phyloP scores from a whole-genome alignment of 306 rosid genomes.

The Vigna nakashimae region DNA sequence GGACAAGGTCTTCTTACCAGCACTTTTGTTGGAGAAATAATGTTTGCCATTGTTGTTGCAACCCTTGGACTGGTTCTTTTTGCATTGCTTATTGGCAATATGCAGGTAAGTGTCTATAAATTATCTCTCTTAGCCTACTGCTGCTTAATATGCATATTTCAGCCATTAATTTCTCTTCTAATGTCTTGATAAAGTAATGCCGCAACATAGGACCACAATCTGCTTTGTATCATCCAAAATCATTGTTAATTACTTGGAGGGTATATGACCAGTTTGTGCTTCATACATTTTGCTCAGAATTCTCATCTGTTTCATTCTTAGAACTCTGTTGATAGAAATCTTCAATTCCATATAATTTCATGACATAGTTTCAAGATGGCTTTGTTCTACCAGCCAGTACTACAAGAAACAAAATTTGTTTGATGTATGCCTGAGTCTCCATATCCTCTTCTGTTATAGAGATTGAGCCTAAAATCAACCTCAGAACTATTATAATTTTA shows the following conservation, averaged over 20 bases:
- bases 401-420: background rate
- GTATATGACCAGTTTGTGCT: too few species aligned
- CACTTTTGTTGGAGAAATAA: slow-evolving; percentile 84
- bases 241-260: too few species aligned
- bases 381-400: background rate
- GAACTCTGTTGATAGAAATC: background rate
- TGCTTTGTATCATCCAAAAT: background rate
- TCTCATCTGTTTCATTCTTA: too few species aligned
- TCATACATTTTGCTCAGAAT: too few species aligned
- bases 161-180: too few species aligned
- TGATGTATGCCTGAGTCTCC: background rate
- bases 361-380: background rate
- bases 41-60: slow-evolving; percentile 80
- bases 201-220: background rate
- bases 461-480: background rate
- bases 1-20: slow-evolving; percentile 91
- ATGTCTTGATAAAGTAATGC: slow-evolving; percentile 5
- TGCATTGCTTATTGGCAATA: slow-evolving; percentile 87
- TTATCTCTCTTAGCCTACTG: background rate
- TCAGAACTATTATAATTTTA: background rate
- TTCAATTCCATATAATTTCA: background rate
- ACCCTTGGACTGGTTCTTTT: slow-evolving; percentile 90
- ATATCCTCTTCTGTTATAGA: background rate
- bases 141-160: background rate
- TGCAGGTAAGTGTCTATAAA: slow-evolving; percentile 72